Evolutionary conservation across 306 rosid genomes (phyloP).

Genomic region (Quercus wislizeni): DNA sequence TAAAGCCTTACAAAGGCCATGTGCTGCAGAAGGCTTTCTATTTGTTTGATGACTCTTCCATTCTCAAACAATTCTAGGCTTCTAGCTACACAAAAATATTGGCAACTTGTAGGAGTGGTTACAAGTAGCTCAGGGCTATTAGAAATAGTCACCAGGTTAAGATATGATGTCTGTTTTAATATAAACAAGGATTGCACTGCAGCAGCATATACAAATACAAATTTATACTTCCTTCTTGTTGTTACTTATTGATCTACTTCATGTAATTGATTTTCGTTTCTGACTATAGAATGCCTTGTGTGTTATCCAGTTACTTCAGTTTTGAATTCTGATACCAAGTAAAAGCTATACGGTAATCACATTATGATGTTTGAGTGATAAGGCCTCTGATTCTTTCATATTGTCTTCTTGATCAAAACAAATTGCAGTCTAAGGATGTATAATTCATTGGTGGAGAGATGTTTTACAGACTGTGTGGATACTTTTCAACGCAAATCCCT

Average conservation of each 20-base stretch:
- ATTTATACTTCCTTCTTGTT: background rate
- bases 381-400: background rate
- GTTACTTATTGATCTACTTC: background rate
- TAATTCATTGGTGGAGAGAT: slow-evolving; percentile 55
- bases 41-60: background rate
- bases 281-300: background rate
- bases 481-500: slow-evolving; percentile 45
- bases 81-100: too few species aligned
- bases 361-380: background rate
- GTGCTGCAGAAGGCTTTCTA: background rate
- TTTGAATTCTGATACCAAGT: background rate
- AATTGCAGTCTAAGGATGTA: slow-evolving; percentile 51
- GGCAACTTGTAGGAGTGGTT: too few species aligned
- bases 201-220: background rate
- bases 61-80: background rate
- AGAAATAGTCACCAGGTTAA: background rate
- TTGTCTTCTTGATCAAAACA: background rate
- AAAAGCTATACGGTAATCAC: background rate
- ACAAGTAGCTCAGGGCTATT: too few species aligned
- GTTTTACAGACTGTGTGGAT: slow-evolving; percentile 47
- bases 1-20: background rate
- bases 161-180: background rate
- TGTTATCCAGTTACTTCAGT: background rate
- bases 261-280: background rate
- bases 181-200: background rate